phyloP scores from a whole-genome alignment of 805 yeast genomes.

The Groenewaldozyma salmanticensis region DNA sequence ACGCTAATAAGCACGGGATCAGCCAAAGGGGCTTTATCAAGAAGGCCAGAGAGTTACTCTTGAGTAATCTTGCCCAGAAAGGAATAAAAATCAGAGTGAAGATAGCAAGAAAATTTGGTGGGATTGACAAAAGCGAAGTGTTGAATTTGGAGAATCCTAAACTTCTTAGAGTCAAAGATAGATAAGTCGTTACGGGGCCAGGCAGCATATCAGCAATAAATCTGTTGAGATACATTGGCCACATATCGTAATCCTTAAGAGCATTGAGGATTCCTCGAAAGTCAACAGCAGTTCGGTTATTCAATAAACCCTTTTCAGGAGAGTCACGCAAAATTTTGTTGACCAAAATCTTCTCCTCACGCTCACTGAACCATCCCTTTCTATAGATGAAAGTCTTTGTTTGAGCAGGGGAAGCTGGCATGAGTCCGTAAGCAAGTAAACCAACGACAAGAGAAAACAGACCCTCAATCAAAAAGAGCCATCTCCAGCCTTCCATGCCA shows the following conservation, averaged over 20 bases:
- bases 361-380: conserved; percentile 45
- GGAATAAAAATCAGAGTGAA: conserved; percentile 4
- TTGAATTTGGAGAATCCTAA: conserved; percentile 44
- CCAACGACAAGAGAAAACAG: conserved; percentile 43
- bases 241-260: conserved; percentile 39
- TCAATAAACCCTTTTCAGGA: conserved; percentile 54
- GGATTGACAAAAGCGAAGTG: conserved; percentile 39
- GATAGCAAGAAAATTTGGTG: conserved; percentile 2
- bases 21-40: conserved; percentile 10
- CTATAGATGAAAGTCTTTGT: conserved; percentile 40
- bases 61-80: conserved; percentile 5
- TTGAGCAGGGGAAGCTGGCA: conserved; percentile 43
- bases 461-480: conserved; percentile 56
- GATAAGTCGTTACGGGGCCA: conserved; percentile 30
- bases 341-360: conserved; percentile 48
- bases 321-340: conserved; percentile 52
- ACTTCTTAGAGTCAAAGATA: conserved; percentile 38
- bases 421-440: conserved; percentile 31
- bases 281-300: conserved; percentile 45
- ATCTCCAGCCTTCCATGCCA: conserved; percentile 49
- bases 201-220: conserved; percentile 32
- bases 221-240: conserved; percentile 45
- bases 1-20: conserved; percentile 6
- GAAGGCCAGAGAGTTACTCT: conserved; percentile 6
- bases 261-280: conserved; percentile 32